Percentiles rank a stretch among this genome's conserved stretches.
Conservation (phyloP, 805 yeast genomes). For the Helenozyma baotianmanensis region DNA sequence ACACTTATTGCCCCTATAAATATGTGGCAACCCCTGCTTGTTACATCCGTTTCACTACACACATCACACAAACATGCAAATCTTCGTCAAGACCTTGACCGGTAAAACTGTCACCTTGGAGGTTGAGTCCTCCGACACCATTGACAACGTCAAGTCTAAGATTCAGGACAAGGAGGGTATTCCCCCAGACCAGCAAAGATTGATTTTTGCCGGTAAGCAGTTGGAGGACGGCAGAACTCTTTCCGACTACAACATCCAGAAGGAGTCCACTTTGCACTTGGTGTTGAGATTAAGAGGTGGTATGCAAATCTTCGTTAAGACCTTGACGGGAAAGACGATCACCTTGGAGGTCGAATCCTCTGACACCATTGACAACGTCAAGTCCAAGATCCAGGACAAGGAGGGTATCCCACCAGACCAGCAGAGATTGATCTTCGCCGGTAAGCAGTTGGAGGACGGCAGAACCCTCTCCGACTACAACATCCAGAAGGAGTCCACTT, state of each 20-base stretch:
- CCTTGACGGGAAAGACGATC: slow-evolving; percentile 59
- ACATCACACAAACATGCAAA: slow-evolving; percentile 53
- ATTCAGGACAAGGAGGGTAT: slow-evolving; percentile 42
- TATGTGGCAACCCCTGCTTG: too few relatives aligned
- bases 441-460: slow-evolving; percentile 44
- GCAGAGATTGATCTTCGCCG: slow-evolving; percentile 43
- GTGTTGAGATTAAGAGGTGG: slow-evolving; percentile 41
- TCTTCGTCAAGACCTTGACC: slow-evolving; percentile 47
- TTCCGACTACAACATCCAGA: slow-evolving; percentile 41
- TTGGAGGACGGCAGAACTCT: slow-evolving; percentile 38
- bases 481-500: slow-evolving; percentile 43
- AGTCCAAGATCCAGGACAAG: slow-evolving; percentile 40
- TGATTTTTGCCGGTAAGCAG: slow-evolving; percentile 46
- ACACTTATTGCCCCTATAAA: too few relatives aligned
- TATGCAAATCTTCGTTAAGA: slow-evolving; percentile 50
- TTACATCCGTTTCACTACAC: too few relatives aligned
- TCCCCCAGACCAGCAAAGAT: slow-evolving; percentile 44
- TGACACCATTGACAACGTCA: slow-evolving; percentile 92
- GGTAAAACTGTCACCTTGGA: slow-evolving; percentile 79
- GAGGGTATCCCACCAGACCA: slow-evolving; percentile 45
- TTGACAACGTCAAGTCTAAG: slow-evolving; percentile 73
- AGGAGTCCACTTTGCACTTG: slow-evolving; percentile 35
- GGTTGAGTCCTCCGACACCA: slow-evolving; percentile 96
- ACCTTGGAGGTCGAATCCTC: slow-evolving; percentile 97
- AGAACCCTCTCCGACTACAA: slow-evolving; percentile 35